These are phyloP conservation scores for Aspergillus neoniger DNA, from an alignment of 2,329 filamentous ascomycete genomes.

Conservation along the genomic window DNA sequence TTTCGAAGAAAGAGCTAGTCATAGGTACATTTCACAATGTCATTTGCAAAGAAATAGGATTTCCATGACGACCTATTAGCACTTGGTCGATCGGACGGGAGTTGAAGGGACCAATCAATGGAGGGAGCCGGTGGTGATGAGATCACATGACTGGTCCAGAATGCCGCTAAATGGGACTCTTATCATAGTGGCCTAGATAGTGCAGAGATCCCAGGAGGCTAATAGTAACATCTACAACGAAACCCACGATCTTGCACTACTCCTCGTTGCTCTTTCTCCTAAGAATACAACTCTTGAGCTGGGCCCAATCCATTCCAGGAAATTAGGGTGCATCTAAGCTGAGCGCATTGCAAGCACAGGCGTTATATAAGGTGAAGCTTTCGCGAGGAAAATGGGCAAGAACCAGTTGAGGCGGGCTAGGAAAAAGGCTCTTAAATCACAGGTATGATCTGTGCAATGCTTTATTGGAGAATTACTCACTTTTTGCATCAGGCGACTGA, in stretches of 20 bases:
- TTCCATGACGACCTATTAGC: not conserved
- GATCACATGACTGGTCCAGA: not conserved
- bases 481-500: constrained; percentile 30
- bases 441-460: constrained; percentile 43
- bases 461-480: constrained; percentile 18
- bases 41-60: too few relatives aligned
- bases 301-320: too few relatives aligned
- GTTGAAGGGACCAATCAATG: not conserved
- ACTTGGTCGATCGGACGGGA: not conserved
- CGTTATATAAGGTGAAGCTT: not conserved
- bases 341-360: not conserved
- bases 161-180: not conserved
- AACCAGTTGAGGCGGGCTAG: constrained; percentile 90
- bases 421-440: constrained; percentile 88
- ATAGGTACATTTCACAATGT: too few relatives aligned
- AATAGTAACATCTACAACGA: not conserved
- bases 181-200: not conserved
- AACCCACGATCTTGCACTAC: not conserved
- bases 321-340: not conserved
- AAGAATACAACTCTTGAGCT: not conserved
- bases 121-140: not conserved
- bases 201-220: not conserved
- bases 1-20: too few relatives aligned
- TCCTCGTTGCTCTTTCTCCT: not conserved
- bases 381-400: constrained; percentile 73